These are phyloP conservation scores for Scorias spongiosa DNA, from an alignment of 2,329 filamentous ascomycete species.

Conservation along the genomic window DNA sequence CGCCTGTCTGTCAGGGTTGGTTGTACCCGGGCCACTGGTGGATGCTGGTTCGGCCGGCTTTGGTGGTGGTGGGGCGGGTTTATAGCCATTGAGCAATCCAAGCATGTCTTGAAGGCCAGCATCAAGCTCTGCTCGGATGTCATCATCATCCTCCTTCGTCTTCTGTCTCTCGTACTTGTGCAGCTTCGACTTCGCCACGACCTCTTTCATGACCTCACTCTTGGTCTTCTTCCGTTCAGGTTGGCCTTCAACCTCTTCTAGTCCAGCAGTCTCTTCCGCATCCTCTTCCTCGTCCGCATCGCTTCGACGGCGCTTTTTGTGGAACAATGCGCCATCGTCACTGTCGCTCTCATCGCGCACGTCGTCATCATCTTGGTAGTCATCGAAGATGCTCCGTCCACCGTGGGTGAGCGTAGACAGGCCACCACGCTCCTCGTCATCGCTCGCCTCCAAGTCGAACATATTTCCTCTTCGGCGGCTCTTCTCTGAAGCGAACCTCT, in stretches of 20 bases:
- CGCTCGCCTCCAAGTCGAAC: conserved; percentile 83
- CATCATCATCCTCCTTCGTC: conserved; percentile 83
- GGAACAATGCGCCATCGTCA: conserved; percentile 23
- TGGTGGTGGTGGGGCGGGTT: conserved; percentile 24
- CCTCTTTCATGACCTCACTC: conserved; percentile 92
- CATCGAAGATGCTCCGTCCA: conserved; percentile 53
- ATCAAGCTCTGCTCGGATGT: conserved; percentile 69
- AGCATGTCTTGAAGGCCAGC: conserved; percentile 67
- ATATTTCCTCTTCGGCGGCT: conserved; percentile 61
- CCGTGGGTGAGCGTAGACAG: conserved; percentile 57
- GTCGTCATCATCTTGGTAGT: conserved; percentile 44
- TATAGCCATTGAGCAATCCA: conserved; percentile 47
- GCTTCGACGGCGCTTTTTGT: conserved; percentile 24
- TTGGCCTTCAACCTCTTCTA: conserved; percentile 35
- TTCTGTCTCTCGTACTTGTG: conserved; percentile 91
- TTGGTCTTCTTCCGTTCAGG: conserved; percentile 87
- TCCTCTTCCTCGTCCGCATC: conserved; percentile 37
- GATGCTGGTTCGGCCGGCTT: conserved; percentile 15
- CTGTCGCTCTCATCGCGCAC: conserved; percentile 16
- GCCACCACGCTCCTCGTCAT: conserved; percentile 35
- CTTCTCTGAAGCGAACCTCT: conserved; percentile 81
- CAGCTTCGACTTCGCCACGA: conserved; percentile 92
- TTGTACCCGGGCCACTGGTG: conserved; percentile 25
- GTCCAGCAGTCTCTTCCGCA: conserved; percentile 33
- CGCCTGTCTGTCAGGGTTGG: conserved; percentile 47